Percentiles rank a stretch among this genome's conserved stretches.
Conservation (phyloP, 2,329 filamentous ascomycete species). For the Fusarium floridanum region DNA sequence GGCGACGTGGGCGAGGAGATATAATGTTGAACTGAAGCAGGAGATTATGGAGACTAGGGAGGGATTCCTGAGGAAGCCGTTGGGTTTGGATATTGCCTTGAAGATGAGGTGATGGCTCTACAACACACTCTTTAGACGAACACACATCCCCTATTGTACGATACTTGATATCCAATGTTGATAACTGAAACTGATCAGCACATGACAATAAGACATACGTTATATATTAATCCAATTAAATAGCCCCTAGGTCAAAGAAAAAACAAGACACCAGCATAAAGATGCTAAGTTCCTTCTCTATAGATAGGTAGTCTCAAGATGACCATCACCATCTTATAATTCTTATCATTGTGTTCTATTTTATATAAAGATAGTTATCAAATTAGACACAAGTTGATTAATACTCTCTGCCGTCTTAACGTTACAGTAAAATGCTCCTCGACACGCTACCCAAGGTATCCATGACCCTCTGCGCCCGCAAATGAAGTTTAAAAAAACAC, state of each 20-base stretch:
- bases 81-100: slow-evolving; percentile 67
- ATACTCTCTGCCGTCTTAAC: too few species aligned
- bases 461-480: not conserved
- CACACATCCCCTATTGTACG: not conserved
- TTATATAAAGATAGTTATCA: too few species aligned
- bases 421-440: not conserved
- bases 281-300: too few species aligned
- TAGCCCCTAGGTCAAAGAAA: too few species aligned
- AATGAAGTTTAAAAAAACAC: not conserved
- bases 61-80: slow-evolving; percentile 85
- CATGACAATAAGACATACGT: not conserved
- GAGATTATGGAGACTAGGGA: slow-evolving; percentile 80
- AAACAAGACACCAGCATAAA: too few species aligned
- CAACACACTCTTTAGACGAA: not conserved
- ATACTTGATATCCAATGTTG: not conserved
- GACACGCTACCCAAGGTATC: not conserved
- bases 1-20: slow-evolving; percentile 71
- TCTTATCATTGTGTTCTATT: too few species aligned
- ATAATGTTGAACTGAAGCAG: slow-evolving; percentile 64
- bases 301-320: too few species aligned
- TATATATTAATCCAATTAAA: not conserved
- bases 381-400: too few species aligned
- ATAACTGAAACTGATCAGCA: not conserved
- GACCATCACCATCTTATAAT: too few species aligned
- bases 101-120: slow-evolving; percentile 38